Conservation (phyloP, 129 eudicot species). For the Saussurea involucrata region DNA sequence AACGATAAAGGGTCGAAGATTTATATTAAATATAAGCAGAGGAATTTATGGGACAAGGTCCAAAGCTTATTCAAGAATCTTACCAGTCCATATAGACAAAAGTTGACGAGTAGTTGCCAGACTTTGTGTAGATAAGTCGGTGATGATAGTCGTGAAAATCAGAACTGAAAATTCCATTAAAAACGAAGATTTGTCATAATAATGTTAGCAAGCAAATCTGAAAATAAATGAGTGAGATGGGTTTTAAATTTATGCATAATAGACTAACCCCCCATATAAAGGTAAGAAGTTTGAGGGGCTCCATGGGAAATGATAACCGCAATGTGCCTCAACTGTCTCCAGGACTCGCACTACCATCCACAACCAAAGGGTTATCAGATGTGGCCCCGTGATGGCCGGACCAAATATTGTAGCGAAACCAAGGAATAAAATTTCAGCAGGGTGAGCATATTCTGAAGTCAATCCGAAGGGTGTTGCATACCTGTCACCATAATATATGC, state of each 20-base stretch:
- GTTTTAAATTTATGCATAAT: neutral
- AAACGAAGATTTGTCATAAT: neutral
- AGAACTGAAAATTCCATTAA: slow-evolving; percentile 45
- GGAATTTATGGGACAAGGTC: neutral
- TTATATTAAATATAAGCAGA: neutral
- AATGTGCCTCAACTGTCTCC: slow-evolving; percentile 98
- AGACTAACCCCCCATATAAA: slow-evolving; percentile 89
- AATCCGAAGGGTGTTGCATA: slow-evolving; percentile 88
- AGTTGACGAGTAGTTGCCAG: slow-evolving; percentile 98
- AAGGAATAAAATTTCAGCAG: slow-evolving; percentile 92
- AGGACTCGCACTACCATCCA: slow-evolving; percentile 98
- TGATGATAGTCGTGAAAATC: slow-evolving; percentile 99
- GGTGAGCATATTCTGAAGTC: slow-evolving; percentile 97
- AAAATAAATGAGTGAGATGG: neutral
- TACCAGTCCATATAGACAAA: slow-evolving; percentile 99
- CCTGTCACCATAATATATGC: slow-evolving; percentile 26
- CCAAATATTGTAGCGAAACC: slow-evolving; percentile 97
- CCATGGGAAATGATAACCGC: slow-evolving; percentile 99
- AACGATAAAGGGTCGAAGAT: neutral
- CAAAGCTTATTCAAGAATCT: slow-evolving; percentile 15
- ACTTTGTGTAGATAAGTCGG: slow-evolving; percentile 93
- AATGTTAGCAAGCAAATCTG: neutral
- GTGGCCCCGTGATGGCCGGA: slow-evolving; percentile 98
- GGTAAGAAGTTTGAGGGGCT: slow-evolving; percentile 94
- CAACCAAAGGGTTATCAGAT: slow-evolving; percentile 91